Conservation (phyloP, 108 stramenopile species). For the Fistulifera pelliculosa region DNA sequence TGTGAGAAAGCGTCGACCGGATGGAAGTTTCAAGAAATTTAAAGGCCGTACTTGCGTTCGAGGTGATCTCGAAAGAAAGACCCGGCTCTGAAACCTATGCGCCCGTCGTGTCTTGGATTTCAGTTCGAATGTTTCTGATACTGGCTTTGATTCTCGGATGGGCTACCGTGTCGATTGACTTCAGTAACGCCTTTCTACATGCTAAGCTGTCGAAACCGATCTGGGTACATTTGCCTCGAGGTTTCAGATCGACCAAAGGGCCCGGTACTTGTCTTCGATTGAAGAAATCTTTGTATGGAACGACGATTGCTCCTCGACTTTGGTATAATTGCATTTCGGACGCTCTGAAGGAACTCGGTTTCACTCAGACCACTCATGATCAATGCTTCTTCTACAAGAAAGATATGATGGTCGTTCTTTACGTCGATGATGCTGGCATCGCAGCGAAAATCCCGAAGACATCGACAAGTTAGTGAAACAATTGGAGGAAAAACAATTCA, state of each 20-base stretch:
- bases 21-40: constrained; percentile 33
- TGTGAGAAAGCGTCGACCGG: constrained; percentile 27
- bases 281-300: constrained; percentile 16
- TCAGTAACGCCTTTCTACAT: constrained; percentile 17
- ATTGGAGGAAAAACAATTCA: constrained; percentile 3
- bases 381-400: constrained; percentile 27
- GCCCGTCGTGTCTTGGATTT: constrained; percentile 33
- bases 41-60: constrained; percentile 29
- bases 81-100: constrained; percentile 20
- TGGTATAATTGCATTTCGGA: constrained; percentile 4
- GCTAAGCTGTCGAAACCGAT: constrained; percentile 12
- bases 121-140: constrained; percentile 22
- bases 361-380: constrained; percentile 12
- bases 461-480: constrained; percentile 3
- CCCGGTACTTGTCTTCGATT: constrained; percentile 13
- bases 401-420: constrained; percentile 22
- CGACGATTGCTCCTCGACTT: constrained; percentile 7
- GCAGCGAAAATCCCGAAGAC: not conserved
- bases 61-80: constrained; percentile 16
- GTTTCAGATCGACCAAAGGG: constrained; percentile 1
- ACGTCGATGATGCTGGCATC: constrained; percentile 27
- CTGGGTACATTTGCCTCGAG: constrained; percentile 17
- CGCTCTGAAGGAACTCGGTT: not conserved
- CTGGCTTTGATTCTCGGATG: constrained; percentile 16
- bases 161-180: constrained; percentile 7